Evolutionary conservation across 441 rosid genomes (phyloP).

Genomic region (Melastoma candidum): DNA sequence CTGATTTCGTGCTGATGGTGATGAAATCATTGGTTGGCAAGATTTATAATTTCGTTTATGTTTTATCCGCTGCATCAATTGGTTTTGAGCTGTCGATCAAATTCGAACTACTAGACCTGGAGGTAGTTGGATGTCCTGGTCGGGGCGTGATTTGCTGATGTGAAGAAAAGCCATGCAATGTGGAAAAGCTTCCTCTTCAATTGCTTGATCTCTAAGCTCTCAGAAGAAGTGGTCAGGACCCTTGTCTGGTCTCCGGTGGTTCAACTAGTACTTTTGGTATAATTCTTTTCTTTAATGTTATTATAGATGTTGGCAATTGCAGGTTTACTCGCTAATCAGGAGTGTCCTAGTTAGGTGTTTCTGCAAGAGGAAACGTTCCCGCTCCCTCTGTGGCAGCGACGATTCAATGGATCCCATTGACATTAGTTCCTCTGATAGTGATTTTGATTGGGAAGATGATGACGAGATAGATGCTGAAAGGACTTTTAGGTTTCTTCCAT

Average conservation of each 20-base stretch:
- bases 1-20: too few species aligned
- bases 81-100: too few species aligned
- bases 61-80: too few species aligned
- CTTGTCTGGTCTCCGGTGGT: slow-evolving; percentile 6
- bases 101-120: too few species aligned
- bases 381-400: slow-evolving; percentile 22
- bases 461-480: slow-evolving; percentile 12
- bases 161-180: slow-evolving; percentile 13
- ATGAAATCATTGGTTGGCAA: too few species aligned
- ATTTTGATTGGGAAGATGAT: slow-evolving; percentile 28
- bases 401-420: slow-evolving; percentile 36
- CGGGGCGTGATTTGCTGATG: slow-evolving; percentile 13
- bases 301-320: slow-evolving; percentile 14
- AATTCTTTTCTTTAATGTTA: slow-evolving; percentile 4
- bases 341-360: slow-evolving; percentile 18
- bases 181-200: slow-evolving; percentile 17
- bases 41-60: too few species aligned
- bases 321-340: slow-evolving; percentile 28
- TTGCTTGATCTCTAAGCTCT: slow-evolving; percentile 18
- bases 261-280: not conserved
- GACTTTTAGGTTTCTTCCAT: slow-evolving; percentile 33
- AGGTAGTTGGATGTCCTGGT: slow-evolving; percentile 9
- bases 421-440: slow-evolving; percentile 62
- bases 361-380: slow-evolving; percentile 12
- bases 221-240: slow-evolving; percentile 21